Base-by-base conservation (phyloP, 1,284 basidiomycete genomes). In the Cryptococcus sp. region DNA sequence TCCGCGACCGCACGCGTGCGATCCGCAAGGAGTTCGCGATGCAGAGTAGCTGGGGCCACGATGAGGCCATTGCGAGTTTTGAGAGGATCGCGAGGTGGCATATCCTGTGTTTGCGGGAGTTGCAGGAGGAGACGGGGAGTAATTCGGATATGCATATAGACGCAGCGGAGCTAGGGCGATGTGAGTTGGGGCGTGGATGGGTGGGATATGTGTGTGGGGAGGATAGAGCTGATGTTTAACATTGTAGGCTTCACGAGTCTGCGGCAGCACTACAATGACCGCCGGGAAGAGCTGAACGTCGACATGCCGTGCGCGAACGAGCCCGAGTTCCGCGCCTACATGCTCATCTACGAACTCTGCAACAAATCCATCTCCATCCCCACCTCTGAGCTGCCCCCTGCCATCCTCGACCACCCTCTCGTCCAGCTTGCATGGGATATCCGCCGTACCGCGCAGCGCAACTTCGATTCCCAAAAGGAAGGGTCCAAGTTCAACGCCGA, bases 11-110 rank as follows among this genome's bases (percentile, higher is more conserved):
- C 15, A 91, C 92, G 0, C 84, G 95, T 60, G 83, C 91, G 0
- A 88, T 98, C 45, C 82, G 95, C 35, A 94, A 89, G 66, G 95
- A 98, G 73, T 96, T 98, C 62, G 92, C 91, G 0, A 88, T 97
- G 79, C 95, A 98, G 74, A 88, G 89, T 61, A 84, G 87, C 56
- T 86, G 85, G 42, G 89, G 89, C 0, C 67, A 77, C 24, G 72
- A 80, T 1, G 72, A 89, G 46, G 89, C 92, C 0, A 92, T 96
- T 51, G 88, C 91, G 65, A 92, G 89, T 66, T 88, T 94, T 67
- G 93, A 94, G 70, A 86, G 94, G 51, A 96, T 95, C 67, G 93
- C 89, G 24, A 84, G 95, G 20, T 97, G 91, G 71, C 94, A 98
- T 72, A 91, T 97, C 53, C 80, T 98, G 1, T 87, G 87, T 4